These are phyloP conservation scores for Candida silvicultrix DNA, from an alignment of 805 yeast species.

Conservation along the genomic window DNA sequence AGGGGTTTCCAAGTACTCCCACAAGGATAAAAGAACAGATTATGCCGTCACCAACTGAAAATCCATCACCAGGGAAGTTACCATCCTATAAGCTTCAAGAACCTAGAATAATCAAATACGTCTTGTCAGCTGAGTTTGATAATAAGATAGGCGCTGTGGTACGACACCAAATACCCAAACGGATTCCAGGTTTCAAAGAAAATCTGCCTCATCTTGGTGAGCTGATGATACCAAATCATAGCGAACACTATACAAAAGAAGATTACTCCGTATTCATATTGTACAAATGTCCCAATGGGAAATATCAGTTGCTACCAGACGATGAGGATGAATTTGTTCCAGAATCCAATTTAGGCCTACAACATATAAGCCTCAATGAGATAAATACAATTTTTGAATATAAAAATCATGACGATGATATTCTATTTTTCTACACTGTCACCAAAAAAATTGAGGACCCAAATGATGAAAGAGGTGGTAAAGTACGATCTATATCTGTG, in stretches of 20 bases:
- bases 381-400: conserved; percentile 18
- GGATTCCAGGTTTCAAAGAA: conserved; percentile 30
- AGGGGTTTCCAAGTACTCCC: no score
- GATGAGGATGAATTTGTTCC: conserved; percentile 2
- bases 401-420: conserved; percentile 21
- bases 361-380: conserved; percentile 8
- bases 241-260: conserved; percentile 46
- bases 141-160: conserved; percentile 67
- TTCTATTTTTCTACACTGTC: conserved; percentile 49
- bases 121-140: conserved; percentile 75
- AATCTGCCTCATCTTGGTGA: conserved; percentile 38
- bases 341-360: conserved; percentile 11
- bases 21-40: no score
- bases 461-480: conserved; percentile 48
- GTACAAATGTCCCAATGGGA: conserved; percentile 30
- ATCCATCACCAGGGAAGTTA: not conserved
- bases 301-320: conserved; percentile 16
- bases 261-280: conserved; percentile 54
- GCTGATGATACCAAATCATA: conserved; percentile 56
- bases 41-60: not conserved
- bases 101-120: conserved; percentile 40
- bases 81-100: not conserved
- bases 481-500: conserved; percentile 52
- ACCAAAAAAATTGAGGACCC: conserved; percentile 42
- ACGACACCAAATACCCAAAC: conserved; percentile 50